These are phyloP conservation scores for Gossypium sturtianum DNA, from an alignment of 345 rosid species.

Conservation along the genomic window DNA sequence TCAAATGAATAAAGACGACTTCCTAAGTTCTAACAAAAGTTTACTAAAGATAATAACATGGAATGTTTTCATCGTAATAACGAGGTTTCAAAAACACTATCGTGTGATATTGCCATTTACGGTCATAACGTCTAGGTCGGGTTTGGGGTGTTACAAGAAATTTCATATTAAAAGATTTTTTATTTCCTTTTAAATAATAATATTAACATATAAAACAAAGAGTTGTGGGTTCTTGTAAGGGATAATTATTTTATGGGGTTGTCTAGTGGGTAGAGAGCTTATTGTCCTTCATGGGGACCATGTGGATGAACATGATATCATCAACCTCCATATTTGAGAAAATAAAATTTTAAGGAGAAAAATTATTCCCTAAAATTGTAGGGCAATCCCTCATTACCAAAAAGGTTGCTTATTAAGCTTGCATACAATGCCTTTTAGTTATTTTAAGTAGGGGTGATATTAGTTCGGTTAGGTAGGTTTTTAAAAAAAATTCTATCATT, in stretches of 20 bases:
- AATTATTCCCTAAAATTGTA: background rate
- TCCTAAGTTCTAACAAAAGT: too few relatives aligned
- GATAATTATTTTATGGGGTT: slow-evolving; percentile 10
- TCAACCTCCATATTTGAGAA: background rate
- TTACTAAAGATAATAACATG: too few relatives aligned
- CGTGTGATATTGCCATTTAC: too few relatives aligned
- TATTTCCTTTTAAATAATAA: background rate
- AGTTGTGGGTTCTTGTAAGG: slow-evolving; percentile 4
- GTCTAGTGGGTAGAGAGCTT: slow-evolving; percentile 12
- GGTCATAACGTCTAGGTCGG: too few relatives aligned
- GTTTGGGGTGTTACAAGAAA: too few relatives aligned
- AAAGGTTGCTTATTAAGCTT: background rate
- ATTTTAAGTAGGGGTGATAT: too few relatives aligned
- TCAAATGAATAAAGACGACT: too few relatives aligned
- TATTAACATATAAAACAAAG: slow-evolving; percentile 1
- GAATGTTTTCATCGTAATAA: too few relatives aligned
- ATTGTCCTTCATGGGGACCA: slow-evolving; percentile 10
- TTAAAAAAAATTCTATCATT: too few relatives aligned
- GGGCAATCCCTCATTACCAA: background rate
- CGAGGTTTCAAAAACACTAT: too few relatives aligned
- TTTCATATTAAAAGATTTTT: background rate
- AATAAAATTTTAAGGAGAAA: background rate
- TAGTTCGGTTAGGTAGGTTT: too few relatives aligned
- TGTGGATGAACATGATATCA: slow-evolving; percentile 12
- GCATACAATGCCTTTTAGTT: too few relatives aligned